Evolutionary conservation across 768 basidiomycete genomes (phyloP).

Genomic region (Nevesoporus exiguus): DNA sequence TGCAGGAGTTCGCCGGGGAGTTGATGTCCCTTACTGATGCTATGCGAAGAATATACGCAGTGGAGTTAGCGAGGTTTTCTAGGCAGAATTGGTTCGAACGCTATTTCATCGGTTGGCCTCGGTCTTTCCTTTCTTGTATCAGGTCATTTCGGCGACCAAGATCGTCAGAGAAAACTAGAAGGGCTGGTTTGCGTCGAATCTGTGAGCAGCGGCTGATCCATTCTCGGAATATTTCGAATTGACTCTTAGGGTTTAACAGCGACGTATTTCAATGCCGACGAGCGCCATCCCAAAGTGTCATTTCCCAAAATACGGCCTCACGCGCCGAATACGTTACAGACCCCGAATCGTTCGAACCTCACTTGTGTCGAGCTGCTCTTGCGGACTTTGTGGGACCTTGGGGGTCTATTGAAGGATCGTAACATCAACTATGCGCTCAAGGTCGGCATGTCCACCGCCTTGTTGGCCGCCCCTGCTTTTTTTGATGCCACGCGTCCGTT

Average conservation of each 20-base stretch:
- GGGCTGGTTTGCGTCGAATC: slow-evolving; percentile 34
- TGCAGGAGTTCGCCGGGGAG: slow-evolving; percentile 92
- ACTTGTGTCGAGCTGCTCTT: slow-evolving; percentile 58
- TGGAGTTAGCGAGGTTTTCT: slow-evolving; percentile 49
- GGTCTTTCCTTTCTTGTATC: slow-evolving; percentile 21
- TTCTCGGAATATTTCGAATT: slow-evolving; percentile 4
- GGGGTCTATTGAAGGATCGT: slow-evolving; percentile 59
- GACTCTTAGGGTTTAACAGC: slow-evolving; percentile 34
- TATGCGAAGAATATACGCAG: slow-evolving; percentile 72
- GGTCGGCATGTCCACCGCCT: slow-evolving; percentile 75
- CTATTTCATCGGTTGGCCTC: slow-evolving; percentile 28
- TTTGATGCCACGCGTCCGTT: slow-evolving; percentile 70
- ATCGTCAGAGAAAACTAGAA: slow-evolving; percentile 12
- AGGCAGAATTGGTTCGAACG: slow-evolving; percentile 40
- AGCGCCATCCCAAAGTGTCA: slow-evolving; percentile 48
- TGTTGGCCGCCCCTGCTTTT: slow-evolving; percentile 87
- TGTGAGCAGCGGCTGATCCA: slow-evolving; percentile 35
- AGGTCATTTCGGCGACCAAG: slow-evolving; percentile 13
- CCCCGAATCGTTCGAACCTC: slow-evolving; percentile 62
- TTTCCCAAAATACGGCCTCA: slow-evolving; percentile 84
- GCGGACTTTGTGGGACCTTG: slow-evolving; percentile 70
- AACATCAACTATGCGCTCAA: slow-evolving; percentile 89
- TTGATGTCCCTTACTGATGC: slow-evolving; percentile 78
- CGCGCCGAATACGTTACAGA: slow-evolving; percentile 83
- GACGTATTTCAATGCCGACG: slow-evolving; percentile 49